Percentiles rank a stretch among this genome's conserved stretches.
Evolutionary conservation across 2,329 filamentous ascomycete genomes (phyloP).

Genomic region (Pestalotiopsis sp.): DNA sequence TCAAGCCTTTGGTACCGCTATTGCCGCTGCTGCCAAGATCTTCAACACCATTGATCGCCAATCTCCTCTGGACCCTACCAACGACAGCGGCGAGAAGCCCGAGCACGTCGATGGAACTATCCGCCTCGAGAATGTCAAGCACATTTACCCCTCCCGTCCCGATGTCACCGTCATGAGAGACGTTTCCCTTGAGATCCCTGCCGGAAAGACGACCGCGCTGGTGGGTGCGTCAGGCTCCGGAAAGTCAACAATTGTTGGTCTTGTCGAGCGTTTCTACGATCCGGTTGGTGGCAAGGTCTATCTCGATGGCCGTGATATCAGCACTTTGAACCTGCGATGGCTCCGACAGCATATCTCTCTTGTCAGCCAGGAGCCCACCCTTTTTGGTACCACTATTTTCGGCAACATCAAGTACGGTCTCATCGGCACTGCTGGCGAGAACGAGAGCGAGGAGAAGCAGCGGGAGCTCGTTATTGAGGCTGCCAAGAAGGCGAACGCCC

Average conservation of each 20-base stretch:
- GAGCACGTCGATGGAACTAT: constrained; percentile 76
- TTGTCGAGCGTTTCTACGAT: constrained; percentile 93
- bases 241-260: constrained; percentile 90
- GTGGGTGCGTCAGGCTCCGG: constrained; percentile 94
- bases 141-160: constrained; percentile 92
- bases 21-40: constrained; percentile 88
- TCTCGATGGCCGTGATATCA: constrained; percentile 82
- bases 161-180: constrained; percentile 88
- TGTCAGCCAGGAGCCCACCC: constrained; percentile 88
- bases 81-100: constrained; percentile 71
- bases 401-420: constrained; percentile 90
- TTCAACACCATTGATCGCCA: constrained; percentile 88
- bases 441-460: constrained; percentile 68
- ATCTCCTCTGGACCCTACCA: constrained; percentile 81
- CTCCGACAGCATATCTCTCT: constrained; percentile 88
- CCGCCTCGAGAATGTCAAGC: constrained; percentile 80
- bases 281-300: constrained; percentile 79
- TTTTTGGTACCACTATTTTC: constrained; percentile 88
- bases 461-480: constrained; percentile 75
- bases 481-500: constrained; percentile 88
- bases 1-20: constrained; percentile 81
- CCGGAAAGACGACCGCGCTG: constrained; percentile 89
- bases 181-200: constrained; percentile 78
- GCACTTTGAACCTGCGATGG: constrained; percentile 84
- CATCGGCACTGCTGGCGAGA: constrained; percentile 79